Evolutionary conservation across 2,329 filamentous ascomycete genomes (phyloP), one percentile per base, ranked within the genome.

Genomic region (Ascochyta koolunga): DNA sequence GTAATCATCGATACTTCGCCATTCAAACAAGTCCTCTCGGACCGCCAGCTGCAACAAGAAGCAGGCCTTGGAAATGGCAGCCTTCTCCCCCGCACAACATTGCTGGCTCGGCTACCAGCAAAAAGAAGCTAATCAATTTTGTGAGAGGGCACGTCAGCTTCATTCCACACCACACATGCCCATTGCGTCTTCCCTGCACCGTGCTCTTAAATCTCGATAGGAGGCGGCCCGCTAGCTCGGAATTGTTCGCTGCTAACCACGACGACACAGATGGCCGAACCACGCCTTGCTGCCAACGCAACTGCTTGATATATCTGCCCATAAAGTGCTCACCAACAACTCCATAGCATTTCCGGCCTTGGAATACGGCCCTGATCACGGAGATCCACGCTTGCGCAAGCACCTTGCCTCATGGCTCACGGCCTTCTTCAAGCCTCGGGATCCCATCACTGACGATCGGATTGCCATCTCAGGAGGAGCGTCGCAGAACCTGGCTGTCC

Each of bases 381-480:
- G 93, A 19, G 61, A 63, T 29, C 53, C 58, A 31, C 52, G 65
- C 31, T 53, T 95, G 32, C 83, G 91, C 13, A 79, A 84, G 56
- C 82, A 84, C 35, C 76, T 96, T 29, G 87, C 90, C 3, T 69
- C 75, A 33, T 96, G 90, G 89, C 79, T 96, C 35, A 82, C 80
- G 1, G 63, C 68, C 0, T 88, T 87, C 65, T 93, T 91, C 69
- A 59, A 70, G 25, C 77, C 78, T 2, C 71, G 50, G 25, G 62
- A 74, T 3, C 71, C 76, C 2, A 77, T 86, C 38, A 66, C 75
- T 13, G 67, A 81, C 4, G 80, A 85, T 2, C 82, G 90, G 27
- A 88, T 96, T 48, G 89, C 87, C 69, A 88, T 96, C 70, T 90
- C 90, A 0, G 91, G 92, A 38, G 93, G 93, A 15, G 93, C 93